Evolutionary conservation across 768 basidiomycete species (phyloP), one percentile per base, ranked within the genome.

Genomic region (Lactarius sanguifluus): DNA sequence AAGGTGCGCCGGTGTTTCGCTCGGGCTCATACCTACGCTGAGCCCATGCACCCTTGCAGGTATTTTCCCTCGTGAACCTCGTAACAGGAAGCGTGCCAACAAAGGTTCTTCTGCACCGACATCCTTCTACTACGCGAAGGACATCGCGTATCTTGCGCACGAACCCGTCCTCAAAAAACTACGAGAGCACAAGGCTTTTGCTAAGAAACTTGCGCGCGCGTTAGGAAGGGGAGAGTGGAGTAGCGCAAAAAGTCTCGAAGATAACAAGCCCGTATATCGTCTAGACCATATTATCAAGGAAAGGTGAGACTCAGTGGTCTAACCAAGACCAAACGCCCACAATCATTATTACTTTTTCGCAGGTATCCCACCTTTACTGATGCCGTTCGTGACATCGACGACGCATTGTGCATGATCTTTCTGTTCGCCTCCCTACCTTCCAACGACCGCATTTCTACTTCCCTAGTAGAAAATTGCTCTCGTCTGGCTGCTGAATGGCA

Each of bases 231-330:
- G 91, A 47, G 96, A 99, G 82, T 99, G 95, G 94, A 90, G 87
- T 63, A 87, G 86, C 65, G 97, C 97, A 3, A 97, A 96, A 78
- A 94, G 89, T 70, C 75, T 99, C 57, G 94, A 98, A 76, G 92
- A 96, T 62, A 91, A 90, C 71, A 96, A 91, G 75, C 97, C 97
- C 2, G 85, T 90, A 16, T 98, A 98, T 74, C 82, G 85, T 40
- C 77, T 99, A 59, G 97, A 99, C 78, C 97, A 98, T 75, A 91
- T 99, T 68, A 90, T 99, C 75, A 98, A 99, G 75, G 97, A 98
- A 79, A 82, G 97, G 95, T 96, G 70, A 69, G 83, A 28, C 3
- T 43, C 25, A 5, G 34, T n/a, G 23, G 1, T 18, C 18, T 58
- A 12, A 28, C 38, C 7, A 16, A 28, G 32, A 16, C n/a, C 28